Conservation (phyloP, 208 protist species). For the Kentomonas sorsogonicus region DNA sequence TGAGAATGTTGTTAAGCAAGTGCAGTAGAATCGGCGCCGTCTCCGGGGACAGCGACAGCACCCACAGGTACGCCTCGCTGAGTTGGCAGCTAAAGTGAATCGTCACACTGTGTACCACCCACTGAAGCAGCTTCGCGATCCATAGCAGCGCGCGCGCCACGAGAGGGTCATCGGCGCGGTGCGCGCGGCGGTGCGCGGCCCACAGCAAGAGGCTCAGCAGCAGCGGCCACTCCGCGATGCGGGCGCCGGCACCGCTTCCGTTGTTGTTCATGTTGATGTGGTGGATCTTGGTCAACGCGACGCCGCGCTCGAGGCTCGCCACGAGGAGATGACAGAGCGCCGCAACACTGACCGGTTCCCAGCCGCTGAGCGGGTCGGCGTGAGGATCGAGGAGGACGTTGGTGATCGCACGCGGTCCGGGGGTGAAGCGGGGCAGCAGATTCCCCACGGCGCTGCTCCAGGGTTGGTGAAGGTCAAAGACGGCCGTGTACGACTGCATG, state of each 20-base stretch:
- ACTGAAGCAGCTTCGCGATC: constrained; percentile 72
- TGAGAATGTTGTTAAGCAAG: constrained; percentile 72
- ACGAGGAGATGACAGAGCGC: constrained; percentile 71
- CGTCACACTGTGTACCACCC: constrained; percentile 80
- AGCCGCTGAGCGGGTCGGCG: constrained; percentile 32
- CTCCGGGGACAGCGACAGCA: constrained; percentile 37
- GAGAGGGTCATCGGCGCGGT: not conserved
- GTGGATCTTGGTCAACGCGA: constrained; percentile 79
- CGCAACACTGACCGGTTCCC: constrained; percentile 40
- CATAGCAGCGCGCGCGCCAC: constrained; percentile 45
- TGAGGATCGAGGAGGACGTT: constrained; percentile 33
- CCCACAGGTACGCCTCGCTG: constrained; percentile 70
- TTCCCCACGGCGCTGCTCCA: constrained; percentile 72
- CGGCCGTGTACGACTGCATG: constrained; percentile 70
- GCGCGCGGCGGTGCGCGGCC: constrained; percentile 37
- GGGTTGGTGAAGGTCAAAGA: constrained; percentile 70
- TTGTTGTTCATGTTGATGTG: constrained; percentile 73
- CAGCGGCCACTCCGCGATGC: constrained; percentile 77
- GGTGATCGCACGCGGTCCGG: constrained; percentile 26
- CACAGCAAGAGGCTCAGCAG: constrained; percentile 78
- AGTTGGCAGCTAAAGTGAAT: constrained; percentile 64
- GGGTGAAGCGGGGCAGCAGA: constrained; percentile 45
- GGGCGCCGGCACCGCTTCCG: constrained; percentile 23
- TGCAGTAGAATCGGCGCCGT: constrained; percentile 79
- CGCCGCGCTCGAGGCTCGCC: constrained; percentile 41